Base-by-base conservation (phyloP, 768 basidiomycete genomes). In the Termitomyces sp. region DNA sequence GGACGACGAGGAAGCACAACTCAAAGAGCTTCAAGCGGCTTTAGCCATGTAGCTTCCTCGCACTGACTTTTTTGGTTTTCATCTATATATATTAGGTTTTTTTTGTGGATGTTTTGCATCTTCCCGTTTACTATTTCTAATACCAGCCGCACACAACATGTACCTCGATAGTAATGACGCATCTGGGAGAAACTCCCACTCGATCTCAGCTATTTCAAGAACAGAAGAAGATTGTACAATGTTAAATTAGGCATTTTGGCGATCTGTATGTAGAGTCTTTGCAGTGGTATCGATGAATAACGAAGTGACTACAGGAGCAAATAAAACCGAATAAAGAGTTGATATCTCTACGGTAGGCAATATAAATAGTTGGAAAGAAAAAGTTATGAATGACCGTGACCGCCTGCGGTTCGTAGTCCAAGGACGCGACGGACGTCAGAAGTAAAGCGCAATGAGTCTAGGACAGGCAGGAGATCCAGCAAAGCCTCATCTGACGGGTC, bases 401-500 rank as follows among this genome's bases (percentile, higher is more conserved):
- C 66, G 47, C 80, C 82, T 20, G 78, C 79, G 51, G 75, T 71
- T 42, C 82, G 79, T 51, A 84, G 72, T 57, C 96, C 95, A 50
- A 99, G 80, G 24, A 98, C 89, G 63, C 89, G 84, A 63, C 97
- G 85, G 42, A 99, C 97, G 71, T 99, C 97, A 57, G 86, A 88
- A 12, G 95, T 97, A 74, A 99, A 99, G 37, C 97, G 84, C 61
- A 99, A 76, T 47, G 94, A 96, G 72, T 99, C 97, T 53, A 99
- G 84, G 53, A 99, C 88, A 20, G 97, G 97, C 26, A 99, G 77
- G 51, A 98, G 82, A 76, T 98, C 95, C 56, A 99, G 87, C 56
- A 99, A 78, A 22, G 96, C 97, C 74, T 98, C 93, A 75, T 99
- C 97, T 59, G 88, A 86, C 33, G 93, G 95, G 74, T 99, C 97